These are phyloP conservation scores for Chlamydomonas applanata DNA, from an alignment of 139 green algal species.

Conservation along the genomic window DNA sequence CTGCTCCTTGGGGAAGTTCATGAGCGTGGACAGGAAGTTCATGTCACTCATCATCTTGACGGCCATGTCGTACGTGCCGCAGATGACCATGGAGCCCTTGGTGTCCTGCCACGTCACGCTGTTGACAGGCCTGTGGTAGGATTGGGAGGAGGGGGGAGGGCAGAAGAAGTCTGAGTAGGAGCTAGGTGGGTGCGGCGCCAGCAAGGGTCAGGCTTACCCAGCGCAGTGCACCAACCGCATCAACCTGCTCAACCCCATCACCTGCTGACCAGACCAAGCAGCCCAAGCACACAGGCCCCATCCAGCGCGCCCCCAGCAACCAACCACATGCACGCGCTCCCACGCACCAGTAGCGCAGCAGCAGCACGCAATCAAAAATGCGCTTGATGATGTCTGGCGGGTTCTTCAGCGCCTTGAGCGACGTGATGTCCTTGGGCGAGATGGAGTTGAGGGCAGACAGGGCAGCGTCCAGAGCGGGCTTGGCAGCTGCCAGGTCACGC, in stretches of 20 bases:
- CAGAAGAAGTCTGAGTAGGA: neutral
- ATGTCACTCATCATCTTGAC: slow-evolving; percentile 95
- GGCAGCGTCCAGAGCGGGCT: slow-evolving; percentile 89
- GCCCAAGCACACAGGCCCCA: too few species aligned
- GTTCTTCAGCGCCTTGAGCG: slow-evolving; percentile 92
- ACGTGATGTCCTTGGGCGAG: slow-evolving; percentile 76
- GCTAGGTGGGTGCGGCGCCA: neutral
- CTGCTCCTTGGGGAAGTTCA: slow-evolving; percentile 94
- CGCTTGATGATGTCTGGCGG: slow-evolving; percentile 94
- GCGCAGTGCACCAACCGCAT: too few species aligned
- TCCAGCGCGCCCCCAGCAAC: too few species aligned
- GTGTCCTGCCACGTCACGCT: slow-evolving; percentile 75
- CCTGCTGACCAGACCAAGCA: too few species aligned
- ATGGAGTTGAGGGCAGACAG: slow-evolving; percentile 89
- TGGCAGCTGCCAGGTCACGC: slow-evolving; percentile 82
- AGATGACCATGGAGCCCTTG: slow-evolving; percentile 81
- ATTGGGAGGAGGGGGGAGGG: too few species aligned
- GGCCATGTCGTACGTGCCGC: slow-evolving; percentile 77
- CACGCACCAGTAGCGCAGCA: slow-evolving; percentile 68
- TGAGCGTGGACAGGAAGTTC: slow-evolving; percentile 79
- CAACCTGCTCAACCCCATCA: too few species aligned
- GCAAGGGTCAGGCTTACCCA: too few species aligned
- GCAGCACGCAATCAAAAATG: slow-evolving; percentile 93
- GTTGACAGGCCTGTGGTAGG: neutral
- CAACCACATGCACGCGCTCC: slow-evolving; percentile 4